phyloP scores from a whole-genome alignment of 768 basidiomycete species.

The Symmetrospora coprosmae region DNA sequence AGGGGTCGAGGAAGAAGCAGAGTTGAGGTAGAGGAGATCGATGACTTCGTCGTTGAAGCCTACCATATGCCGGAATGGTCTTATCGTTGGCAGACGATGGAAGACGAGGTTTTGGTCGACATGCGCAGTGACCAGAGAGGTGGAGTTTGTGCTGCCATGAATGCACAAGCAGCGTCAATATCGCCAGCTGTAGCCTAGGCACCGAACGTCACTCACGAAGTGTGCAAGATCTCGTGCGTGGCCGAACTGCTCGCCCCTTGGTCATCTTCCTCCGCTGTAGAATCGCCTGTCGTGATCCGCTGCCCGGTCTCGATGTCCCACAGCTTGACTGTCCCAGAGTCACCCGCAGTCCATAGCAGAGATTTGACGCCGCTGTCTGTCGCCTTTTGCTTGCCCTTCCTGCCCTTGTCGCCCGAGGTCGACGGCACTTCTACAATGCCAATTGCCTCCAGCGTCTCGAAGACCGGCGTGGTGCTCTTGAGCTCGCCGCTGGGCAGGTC shows the following conservation, averaged over 20 bases:
- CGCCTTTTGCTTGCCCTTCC: slow-evolving; percentile 35
- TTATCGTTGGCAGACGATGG: slow-evolving; percentile 56
- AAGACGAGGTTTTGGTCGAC: slow-evolving; percentile 95
- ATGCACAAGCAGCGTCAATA: no score
- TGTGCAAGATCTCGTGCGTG: slow-evolving; percentile 63
- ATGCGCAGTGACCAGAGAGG: slow-evolving; percentile 58
- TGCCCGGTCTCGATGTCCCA: slow-evolving; percentile 65
- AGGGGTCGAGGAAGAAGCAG: slow-evolving; percentile 34
- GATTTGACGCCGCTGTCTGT: slow-evolving; percentile 5
- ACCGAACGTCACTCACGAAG: slow-evolving; percentile 57
- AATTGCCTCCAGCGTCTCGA: slow-evolving; percentile 32
- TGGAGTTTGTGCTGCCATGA: slow-evolving; percentile 7
- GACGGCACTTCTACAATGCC: slow-evolving; percentile 26
- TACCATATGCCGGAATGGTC: slow-evolving; percentile 65
- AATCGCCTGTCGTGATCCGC: slow-evolving; percentile 49
- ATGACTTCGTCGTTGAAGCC: slow-evolving; percentile 98
- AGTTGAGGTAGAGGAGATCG: slow-evolving; percentile 63
- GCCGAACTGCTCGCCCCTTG: slow-evolving; percentile 40
- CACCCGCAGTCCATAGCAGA: slow-evolving; percentile 68
- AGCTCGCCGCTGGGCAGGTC: slow-evolving; percentile 48
- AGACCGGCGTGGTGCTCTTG: slow-evolving; percentile 39
- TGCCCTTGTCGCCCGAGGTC: slow-evolving; percentile 27
- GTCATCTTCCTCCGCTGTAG: not conserved
- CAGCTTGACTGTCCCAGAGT: slow-evolving; percentile 67
- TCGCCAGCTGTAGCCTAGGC: no score